Base-by-base conservation (phyloP, 23 red algal genomes). In the Gracilaria domingensis region DNA sequence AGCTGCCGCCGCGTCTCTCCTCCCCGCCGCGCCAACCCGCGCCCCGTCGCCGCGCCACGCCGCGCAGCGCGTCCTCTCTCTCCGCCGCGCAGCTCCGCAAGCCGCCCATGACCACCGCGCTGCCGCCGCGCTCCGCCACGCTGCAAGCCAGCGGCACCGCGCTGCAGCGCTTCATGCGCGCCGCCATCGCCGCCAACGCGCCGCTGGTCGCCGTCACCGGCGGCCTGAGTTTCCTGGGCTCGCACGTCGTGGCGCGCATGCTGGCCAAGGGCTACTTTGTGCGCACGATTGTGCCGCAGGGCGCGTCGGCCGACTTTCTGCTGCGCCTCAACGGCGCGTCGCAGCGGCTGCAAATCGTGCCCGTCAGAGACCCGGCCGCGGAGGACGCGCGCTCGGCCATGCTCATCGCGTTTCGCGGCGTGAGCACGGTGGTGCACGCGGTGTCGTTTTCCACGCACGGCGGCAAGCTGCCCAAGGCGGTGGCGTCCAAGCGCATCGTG, bases 311-410 rank as follows among this genome's bases (percentile, higher is more conserved):
- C 17, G 87, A 90, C 58, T 90, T 90, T 39, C 87, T 90, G 54
- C n/a, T 90, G 26, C 57, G 65, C 8, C 29, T 90, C 23, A 25
- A 26, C 13, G 71, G 74, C 38, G 87, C 87, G 25, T 20, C 33
- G 13, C 8, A 8, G 2, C 73, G 87, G 18, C 74, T 90, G 24
- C 87, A 90, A 40, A 70, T 90, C 39, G 64, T 90, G 53, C 76
- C 87, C 16, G 87, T 90, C 12, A 74, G 87, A 35, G 87, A 90
- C 62, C 87, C 87, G 38, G 87, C 87, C 2, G 87, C 87, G 24
- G 75, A 90, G 76, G 87, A 90, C 74, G 87, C 87, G 25, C 87
- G 74, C 45, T 79, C 87, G 26, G 56, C 87, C 32, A 79, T 90
- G 76, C 74, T 90, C 16, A 51, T 81, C 14, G 87, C 87, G 5